Evolutionary conservation across 2,329 filamentous ascomycete genomes (phyloP).

Genomic region (Arthrobotrys musiformis): DNA sequence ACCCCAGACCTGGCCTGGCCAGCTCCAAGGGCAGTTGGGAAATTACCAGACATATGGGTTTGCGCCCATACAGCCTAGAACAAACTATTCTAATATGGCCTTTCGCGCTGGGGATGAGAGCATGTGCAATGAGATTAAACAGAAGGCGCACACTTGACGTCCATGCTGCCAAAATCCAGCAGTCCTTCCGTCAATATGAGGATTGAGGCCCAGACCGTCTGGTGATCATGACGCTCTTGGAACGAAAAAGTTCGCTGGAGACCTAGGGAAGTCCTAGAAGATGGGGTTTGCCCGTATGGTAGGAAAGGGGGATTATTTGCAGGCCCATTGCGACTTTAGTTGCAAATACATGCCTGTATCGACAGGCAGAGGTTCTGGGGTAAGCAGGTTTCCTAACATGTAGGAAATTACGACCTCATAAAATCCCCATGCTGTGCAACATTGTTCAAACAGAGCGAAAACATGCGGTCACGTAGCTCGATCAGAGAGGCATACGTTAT

Average conservation of each 20-base stretch:
- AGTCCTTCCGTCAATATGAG: constrained; percentile 41
- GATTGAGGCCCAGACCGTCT: constrained; percentile 4
- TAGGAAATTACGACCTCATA: constrained; percentile 48
- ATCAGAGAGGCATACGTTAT: neutral
- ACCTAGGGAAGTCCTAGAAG: constrained; percentile 1
- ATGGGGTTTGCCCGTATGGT: neutral
- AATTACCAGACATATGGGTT: constrained; percentile 51
- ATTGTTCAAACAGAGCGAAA: constrained; percentile 2
- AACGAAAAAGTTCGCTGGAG: constrained; percentile 8
- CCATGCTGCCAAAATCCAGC: constrained; percentile 28
- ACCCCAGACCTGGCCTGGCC: constrained; percentile 53
- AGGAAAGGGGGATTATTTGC: constrained; percentile 16
- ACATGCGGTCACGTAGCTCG: neutral
- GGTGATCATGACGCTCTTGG: constrained; percentile 25
- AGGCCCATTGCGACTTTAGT: neutral
- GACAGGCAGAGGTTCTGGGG: constrained; percentile 8
- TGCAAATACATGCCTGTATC: constrained; percentile 40
- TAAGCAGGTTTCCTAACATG: constrained; percentile 21
- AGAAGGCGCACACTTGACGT: constrained; percentile 17
- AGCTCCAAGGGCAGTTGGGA: constrained; percentile 51
- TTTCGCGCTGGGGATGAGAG: constrained; percentile 6
- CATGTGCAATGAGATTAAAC: constrained; percentile 30
- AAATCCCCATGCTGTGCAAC: constrained; percentile 43
- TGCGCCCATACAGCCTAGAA: constrained; percentile 33
- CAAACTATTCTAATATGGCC: constrained; percentile 15